phyloP scores from a whole-genome alignment of 2,329 filamentous ascomycete genomes.

The Chalaropsis ovoidea region DNA sequence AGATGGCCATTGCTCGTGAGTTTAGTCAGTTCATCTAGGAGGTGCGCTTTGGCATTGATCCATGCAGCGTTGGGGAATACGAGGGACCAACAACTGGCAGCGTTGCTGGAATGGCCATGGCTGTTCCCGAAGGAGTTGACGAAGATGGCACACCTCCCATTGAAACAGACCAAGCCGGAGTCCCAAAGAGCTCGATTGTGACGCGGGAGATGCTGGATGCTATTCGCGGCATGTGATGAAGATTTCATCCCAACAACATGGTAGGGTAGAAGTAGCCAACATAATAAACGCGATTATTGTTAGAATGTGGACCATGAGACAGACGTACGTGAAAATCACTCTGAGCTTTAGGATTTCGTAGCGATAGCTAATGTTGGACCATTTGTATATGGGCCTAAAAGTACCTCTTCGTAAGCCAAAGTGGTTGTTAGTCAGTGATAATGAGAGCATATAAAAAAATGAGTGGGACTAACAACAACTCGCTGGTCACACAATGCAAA shows the following conservation, averaged over 20 bases:
- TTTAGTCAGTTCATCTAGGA: slow-evolving; percentile 19
- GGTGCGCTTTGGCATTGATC: slow-evolving; percentile 24
- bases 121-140: not conserved
- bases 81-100: not conserved
- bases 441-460: not conserved
- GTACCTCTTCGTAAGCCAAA: not conserved
- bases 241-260: not conserved
- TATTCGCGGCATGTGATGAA: not conserved
- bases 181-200: not conserved
- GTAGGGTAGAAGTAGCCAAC: no score
- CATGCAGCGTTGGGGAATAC: slow-evolving; percentile 18
- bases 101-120: not conserved
- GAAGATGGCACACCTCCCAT: not conserved
- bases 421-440: not conserved
- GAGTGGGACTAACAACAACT: slow-evolving; percentile 11
- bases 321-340: no score
- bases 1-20: slow-evolving; percentile 31
- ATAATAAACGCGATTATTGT: no score
- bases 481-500: slow-evolving; percentile 20
- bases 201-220: not conserved
- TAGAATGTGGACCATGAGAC: no score
- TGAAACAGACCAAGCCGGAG: not conserved
- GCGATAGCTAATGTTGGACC: no score
- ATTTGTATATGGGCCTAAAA: not conserved
- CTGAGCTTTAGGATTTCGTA: no score